Conservation (phyloP, 352 stramenopile species). For the Phytophthora tubulina region DNA sequence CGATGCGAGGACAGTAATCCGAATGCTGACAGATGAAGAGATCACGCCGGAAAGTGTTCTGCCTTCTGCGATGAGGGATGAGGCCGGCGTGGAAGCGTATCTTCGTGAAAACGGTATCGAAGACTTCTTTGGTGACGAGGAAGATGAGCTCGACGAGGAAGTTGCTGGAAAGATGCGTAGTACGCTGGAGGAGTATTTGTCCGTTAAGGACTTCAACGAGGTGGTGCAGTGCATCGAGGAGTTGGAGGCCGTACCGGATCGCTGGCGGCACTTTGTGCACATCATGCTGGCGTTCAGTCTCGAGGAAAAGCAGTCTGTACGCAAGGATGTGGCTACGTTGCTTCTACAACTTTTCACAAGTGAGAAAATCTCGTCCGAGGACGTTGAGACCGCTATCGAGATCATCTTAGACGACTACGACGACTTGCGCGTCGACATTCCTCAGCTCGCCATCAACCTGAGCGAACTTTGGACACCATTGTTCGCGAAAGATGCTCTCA, state of each 20-base stretch:
- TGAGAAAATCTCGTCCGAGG: constrained; percentile 57
- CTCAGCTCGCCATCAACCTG: constrained; percentile 63
- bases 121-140: constrained; percentile 71
- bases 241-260: constrained; percentile 46
- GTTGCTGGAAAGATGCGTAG: constrained; percentile 69
- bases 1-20: constrained; percentile 67
- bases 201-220: constrained; percentile 78
- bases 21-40: constrained; percentile 87
- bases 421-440: constrained; percentile 80
- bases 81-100: constrained; percentile 63
- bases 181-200: constrained; percentile 84
- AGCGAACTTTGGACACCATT: constrained; percentile 70
- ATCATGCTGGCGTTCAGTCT: constrained; percentile 57
- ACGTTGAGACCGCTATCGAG: constrained; percentile 68
- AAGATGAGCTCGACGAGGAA: constrained; percentile 72
- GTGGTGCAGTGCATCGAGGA: constrained; percentile 83
- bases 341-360: constrained; percentile 50
- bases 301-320: constrained; percentile 58
- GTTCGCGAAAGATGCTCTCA: constrained; percentile 62
- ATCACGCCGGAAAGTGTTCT: constrained; percentile 64
- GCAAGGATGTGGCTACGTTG: constrained; percentile 56
- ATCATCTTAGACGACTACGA: constrained; percentile 73
- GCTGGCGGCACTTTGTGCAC: constrained; percentile 80
- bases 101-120: constrained; percentile 73
- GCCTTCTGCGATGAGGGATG: constrained; percentile 52